Evolutionary conservation across 306 rosid species (phyloP).

Genomic region (Delonix regia): DNA sequence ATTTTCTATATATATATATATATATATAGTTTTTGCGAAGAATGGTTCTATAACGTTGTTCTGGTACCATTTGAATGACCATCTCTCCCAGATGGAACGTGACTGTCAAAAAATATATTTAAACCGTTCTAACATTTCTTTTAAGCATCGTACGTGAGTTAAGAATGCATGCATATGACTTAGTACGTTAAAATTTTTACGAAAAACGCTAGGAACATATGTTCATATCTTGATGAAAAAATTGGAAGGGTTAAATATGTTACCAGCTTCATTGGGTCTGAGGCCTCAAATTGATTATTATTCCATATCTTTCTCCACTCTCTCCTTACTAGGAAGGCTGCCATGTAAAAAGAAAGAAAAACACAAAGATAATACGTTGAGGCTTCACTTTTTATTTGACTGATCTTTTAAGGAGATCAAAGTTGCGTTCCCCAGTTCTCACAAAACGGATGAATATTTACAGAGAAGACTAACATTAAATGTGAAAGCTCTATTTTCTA

Average conservation of each 20-base stretch:
- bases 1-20: no score
- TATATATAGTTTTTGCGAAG: no score
- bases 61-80: no score
- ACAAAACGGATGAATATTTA: conserved; percentile 15
- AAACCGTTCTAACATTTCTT: neutral
- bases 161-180: conserved; percentile 3
- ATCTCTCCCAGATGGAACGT: neutral
- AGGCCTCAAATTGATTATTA: conserved; percentile 43
- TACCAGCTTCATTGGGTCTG: conserved; percentile 73
- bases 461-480: conserved; percentile 23
- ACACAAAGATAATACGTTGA: conserved; percentile 20
- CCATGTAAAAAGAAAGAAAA: conserved; percentile 35
- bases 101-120: neutral
- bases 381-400: neutral
- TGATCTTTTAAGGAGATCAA: conserved; percentile 25
- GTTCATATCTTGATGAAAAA: conserved; percentile 19
- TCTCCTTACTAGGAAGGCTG: conserved; percentile 78
- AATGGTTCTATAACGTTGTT: no score
- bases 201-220: neutral
- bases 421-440: conserved; percentile 29
- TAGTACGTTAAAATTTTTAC: neutral
- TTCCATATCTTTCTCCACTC: conserved; percentile 41
- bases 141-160: conserved; percentile 14
- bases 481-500: conserved; percentile 45
- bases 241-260: conserved; percentile 13